A percentile compares a stretch with the other conserved stretches of the same genome.
Evolutionary conservation across 345 rosid species (phyloP).

Genomic region (Mallotus nudiflorus): DNA sequence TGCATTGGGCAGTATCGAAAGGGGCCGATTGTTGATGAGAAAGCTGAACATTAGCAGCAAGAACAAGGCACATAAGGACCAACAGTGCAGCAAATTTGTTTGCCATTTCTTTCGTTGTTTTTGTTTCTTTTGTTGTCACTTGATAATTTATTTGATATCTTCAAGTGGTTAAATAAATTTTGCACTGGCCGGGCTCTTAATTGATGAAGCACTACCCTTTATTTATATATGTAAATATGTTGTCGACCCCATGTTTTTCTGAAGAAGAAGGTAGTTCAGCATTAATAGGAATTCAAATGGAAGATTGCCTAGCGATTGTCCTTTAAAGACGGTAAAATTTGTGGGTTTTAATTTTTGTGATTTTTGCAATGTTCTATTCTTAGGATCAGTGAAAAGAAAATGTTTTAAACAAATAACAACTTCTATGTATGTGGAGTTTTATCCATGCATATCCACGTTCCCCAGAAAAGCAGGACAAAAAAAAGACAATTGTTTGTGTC

Average conservation of each 20-base stretch:
- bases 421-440: too few relatives aligned
- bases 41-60: slow-evolving; percentile 16
- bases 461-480: too few relatives aligned
- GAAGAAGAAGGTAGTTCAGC: background rate
- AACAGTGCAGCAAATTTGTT: slow-evolving; percentile 24
- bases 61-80: slow-evolving; percentile 29
- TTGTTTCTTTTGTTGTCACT: too few relatives aligned
- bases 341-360: background rate
- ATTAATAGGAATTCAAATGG: background rate
- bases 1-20: slow-evolving; percentile 4
- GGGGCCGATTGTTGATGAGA: background rate
- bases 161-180: too few relatives aligned
- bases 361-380: background rate
- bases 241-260: background rate
- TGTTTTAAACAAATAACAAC: too few relatives aligned
- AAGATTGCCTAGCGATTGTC: background rate
- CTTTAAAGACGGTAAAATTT: background rate
- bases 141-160: too few relatives aligned
- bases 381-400: too few relatives aligned
- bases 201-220: too few relatives aligned
- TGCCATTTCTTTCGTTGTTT: slow-evolving; percentile 23
- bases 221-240: too few relatives aligned
- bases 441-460: too few relatives aligned
- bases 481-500: too few relatives aligned
- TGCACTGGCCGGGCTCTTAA: too few relatives aligned